A percentile compares a stretch with the other conserved stretches of the same genome.
Conservation (phyloP, 2,329 filamentous ascomycete genomes). For the Ophidiomyces ophidiicola region DNA sequence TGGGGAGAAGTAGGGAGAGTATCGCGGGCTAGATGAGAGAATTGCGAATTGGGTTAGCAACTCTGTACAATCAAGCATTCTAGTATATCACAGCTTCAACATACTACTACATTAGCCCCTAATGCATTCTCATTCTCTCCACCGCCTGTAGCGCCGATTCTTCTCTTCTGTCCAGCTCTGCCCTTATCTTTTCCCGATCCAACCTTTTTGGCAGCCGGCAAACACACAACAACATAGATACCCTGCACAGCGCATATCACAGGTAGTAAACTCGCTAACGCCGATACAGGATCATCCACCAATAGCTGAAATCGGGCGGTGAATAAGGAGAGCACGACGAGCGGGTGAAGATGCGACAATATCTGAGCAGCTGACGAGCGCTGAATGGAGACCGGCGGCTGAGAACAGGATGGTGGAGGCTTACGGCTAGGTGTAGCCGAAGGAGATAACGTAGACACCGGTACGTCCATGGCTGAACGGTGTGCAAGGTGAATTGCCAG, state of each 20-base stretch:
- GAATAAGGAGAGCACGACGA: conserved; percentile 53
- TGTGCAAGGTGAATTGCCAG: no score
- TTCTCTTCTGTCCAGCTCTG: conserved; percentile 8
- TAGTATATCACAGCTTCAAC: no score
- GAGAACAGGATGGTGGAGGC: conserved; percentile 17
- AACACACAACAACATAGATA: conserved; percentile 45
- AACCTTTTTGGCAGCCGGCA: conserved; percentile 32
- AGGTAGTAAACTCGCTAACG: conserved; percentile 50
- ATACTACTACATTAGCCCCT: conserved; percentile 19
- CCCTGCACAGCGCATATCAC: conserved; percentile 54
- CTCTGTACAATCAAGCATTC: no score
- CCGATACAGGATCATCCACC: conserved; percentile 55
- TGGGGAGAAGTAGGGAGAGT: conserved; percentile 49
- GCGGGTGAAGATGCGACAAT: conserved; percentile 56
- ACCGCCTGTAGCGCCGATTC: background rate
- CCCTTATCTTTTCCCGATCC: conserved; percentile 7
- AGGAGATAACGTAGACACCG: background rate
- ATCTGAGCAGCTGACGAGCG: conserved; percentile 38
- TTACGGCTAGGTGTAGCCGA: conserved; percentile 3
- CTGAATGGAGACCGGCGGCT: conserved; percentile 37
- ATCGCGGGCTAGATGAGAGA: conserved; percentile 58
- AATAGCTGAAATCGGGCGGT: conserved; percentile 52
- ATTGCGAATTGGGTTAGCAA: no score
- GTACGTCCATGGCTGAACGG: conserved; percentile 1
- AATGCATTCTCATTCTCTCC: conserved; percentile 14